Conservation (phyloP, 306 rosid species). For the Acacia confusa region DNA sequence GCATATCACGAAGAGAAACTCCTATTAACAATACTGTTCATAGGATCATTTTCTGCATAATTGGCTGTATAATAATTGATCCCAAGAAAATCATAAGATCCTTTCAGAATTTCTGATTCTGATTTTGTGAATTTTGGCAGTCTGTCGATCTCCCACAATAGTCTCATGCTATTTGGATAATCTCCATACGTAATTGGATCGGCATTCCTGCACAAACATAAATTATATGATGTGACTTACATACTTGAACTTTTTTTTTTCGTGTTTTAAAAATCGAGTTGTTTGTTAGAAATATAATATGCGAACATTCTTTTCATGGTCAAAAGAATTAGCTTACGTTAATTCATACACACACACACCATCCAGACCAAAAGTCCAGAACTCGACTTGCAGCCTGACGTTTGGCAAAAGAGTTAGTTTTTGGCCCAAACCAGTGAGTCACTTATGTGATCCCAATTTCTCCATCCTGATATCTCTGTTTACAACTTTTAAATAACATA, state of each 20-base stretch:
- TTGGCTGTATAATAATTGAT: slow-evolving; percentile 56
- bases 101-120: slow-evolving; percentile 35
- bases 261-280: background rate
- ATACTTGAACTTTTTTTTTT: too few species aligned
- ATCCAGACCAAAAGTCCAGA: slow-evolving; percentile 33
- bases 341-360: slow-evolving; percentile 9
- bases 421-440: slow-evolving; percentile 38
- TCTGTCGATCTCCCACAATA: slow-evolving; percentile 39
- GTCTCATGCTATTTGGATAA: slow-evolving; percentile 50
- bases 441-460: slow-evolving; percentile 35
- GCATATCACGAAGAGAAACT: slow-evolving; percentile 34
- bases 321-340: too few species aligned
- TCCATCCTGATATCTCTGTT: slow-evolving; percentile 36
- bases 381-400: slow-evolving; percentile 38
- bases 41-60: slow-evolving; percentile 32
- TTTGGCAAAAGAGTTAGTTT: background rate
- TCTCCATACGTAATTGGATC: slow-evolving; percentile 55
- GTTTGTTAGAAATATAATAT: background rate
- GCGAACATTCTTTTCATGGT: background rate
- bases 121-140: slow-evolving; percentile 53
- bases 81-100: slow-evolving; percentile 60
- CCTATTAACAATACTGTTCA: slow-evolving; percentile 12
- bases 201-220: slow-evolving; percentile 40
- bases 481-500: background rate
- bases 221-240: too few species aligned